These are phyloP conservation scores for Tillandsia fasciculata DNA, from an alignment of 176 grass and related monocot species.

Conservation along the genomic window DNA sequence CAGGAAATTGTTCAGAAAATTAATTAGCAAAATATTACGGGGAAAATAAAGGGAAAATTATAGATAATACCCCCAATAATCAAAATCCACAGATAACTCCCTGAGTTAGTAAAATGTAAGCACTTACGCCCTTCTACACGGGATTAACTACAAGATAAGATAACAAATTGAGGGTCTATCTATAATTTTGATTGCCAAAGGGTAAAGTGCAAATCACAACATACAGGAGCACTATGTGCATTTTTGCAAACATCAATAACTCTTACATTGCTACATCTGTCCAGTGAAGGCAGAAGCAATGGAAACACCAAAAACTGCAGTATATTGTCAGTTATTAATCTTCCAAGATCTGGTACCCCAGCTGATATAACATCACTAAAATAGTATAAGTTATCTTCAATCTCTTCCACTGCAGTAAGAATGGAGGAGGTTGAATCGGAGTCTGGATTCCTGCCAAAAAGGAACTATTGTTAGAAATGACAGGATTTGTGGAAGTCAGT, in stretches of 20 bases:
- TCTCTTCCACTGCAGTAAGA: conserved; percentile 70
- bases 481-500: conserved; percentile 20
- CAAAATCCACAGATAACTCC: too few species aligned
- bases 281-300: conserved; percentile 64
- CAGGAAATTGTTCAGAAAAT: not conserved
- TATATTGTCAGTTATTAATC: conserved; percentile 86
- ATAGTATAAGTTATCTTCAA: conserved; percentile 98
- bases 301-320: conserved; percentile 86
- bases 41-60: too few species aligned
- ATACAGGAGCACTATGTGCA: too few species aligned
- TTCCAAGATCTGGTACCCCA: conserved; percentile 92
- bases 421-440: conserved; percentile 31
- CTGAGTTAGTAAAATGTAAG: not conserved
- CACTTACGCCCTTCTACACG: too few species aligned
- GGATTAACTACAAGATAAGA: too few species aligned
- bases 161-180: too few species aligned
- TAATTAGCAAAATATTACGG: not conserved
- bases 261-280: conserved; percentile 49
- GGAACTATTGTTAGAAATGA: not conserved
- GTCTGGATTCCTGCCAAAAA: conserved; percentile 39
- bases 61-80: too few species aligned
- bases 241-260: not conserved
- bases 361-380: conserved; percentile 99
- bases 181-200: too few species aligned
- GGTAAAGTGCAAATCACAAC: too few species aligned